Conservation (phyloP, 1,284 basidiomycete species). For the Pholiota adiposa region DNA sequence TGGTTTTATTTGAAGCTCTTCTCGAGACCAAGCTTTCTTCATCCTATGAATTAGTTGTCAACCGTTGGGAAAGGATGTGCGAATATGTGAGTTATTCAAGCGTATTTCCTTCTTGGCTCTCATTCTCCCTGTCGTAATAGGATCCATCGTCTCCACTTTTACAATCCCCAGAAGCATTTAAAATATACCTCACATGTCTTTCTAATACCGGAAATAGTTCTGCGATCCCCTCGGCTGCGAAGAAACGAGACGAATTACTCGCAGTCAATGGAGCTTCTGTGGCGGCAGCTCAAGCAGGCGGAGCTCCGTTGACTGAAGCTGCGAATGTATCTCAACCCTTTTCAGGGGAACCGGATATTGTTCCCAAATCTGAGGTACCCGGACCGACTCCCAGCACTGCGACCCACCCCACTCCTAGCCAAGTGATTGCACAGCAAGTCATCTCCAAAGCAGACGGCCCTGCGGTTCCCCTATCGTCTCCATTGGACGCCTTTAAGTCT, state of each 20-base stretch:
- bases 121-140: conserved; percentile 40
- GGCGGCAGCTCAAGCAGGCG: conserved; percentile 24
- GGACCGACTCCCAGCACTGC: conserved; percentile 21
- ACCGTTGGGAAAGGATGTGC: conserved; percentile 79
- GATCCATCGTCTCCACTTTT: conserved; percentile 69
- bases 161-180: conserved; percentile 70
- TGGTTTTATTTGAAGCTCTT: conserved; percentile 71
- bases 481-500: conserved; percentile 45
- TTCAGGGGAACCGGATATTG: conserved; percentile 16
- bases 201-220: conserved; percentile 59
- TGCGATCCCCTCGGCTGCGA: conserved; percentile 66
- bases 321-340: conserved; percentile 22
- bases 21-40: conserved; percentile 63
- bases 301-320: conserved; percentile 12
- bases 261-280: conserved; percentile 39
- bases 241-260: conserved; percentile 67
- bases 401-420: conserved; percentile 31
- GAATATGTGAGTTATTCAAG: conserved; percentile 66
- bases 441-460: conserved; percentile 18
- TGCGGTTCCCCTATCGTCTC: conserved; percentile 26
- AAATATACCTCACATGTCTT: conserved; percentile 71
- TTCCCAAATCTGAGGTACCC: conserved; percentile 13
- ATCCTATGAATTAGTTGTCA: conserved; percentile 72
- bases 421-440: conserved; percentile 61
- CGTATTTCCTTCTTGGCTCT: conserved; percentile 2